Conservation (phyloP, 83 land plant genomes). For the Larix sibirica region DNA sequence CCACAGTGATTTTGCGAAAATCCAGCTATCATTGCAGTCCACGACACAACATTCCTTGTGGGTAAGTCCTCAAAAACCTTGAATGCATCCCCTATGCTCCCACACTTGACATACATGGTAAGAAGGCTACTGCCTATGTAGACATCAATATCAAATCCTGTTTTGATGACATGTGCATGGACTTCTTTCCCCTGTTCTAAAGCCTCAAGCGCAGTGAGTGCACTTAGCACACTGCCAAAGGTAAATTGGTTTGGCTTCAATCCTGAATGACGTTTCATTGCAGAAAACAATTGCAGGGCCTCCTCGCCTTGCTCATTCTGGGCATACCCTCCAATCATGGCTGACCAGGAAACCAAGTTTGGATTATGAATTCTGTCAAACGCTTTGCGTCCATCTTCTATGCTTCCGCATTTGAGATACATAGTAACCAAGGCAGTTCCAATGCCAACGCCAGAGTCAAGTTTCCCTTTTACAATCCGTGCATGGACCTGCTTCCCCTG, state of each 20-base stretch:
- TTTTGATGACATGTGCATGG: slow-evolving; percentile 34
- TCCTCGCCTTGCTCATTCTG: slow-evolving; percentile 33
- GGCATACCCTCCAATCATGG: slow-evolving; percentile 39
- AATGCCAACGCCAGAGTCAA: slow-evolving; percentile 17
- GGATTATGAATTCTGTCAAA: slow-evolving; percentile 44
- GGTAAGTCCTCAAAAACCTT: slow-evolving; percentile 28
- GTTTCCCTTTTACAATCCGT: slow-evolving; percentile 3
- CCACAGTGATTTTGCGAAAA: slow-evolving; percentile 39
- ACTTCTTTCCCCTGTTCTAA: slow-evolving; percentile 24
- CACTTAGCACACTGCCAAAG: slow-evolving; percentile 39
- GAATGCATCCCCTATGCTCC: slow-evolving; percentile 14
- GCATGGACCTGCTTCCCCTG: slow-evolving; percentile 32
- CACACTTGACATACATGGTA: slow-evolving; percentile 26
- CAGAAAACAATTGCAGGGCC: slow-evolving; percentile 32
- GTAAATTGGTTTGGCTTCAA: slow-evolving; percentile 34
- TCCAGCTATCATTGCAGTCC: slow-evolving; percentile 73
- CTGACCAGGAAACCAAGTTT: slow-evolving; percentile 62
- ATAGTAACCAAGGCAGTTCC: slow-evolving; percentile 42
- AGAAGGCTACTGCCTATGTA: slow-evolving; percentile 22
- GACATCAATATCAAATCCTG: slow-evolving; percentile 15
- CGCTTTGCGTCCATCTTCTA: slow-evolving; percentile 36
- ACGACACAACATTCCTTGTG: slow-evolving; percentile 48
- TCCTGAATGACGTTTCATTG: slow-evolving; percentile 2
- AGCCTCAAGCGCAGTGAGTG: slow-evolving; percentile 27
- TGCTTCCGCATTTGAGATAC: slow-evolving; percentile 36